Conservation (phyloP, 1,284 basidiomycete species). For the Hymenochaete sp. region DNA sequence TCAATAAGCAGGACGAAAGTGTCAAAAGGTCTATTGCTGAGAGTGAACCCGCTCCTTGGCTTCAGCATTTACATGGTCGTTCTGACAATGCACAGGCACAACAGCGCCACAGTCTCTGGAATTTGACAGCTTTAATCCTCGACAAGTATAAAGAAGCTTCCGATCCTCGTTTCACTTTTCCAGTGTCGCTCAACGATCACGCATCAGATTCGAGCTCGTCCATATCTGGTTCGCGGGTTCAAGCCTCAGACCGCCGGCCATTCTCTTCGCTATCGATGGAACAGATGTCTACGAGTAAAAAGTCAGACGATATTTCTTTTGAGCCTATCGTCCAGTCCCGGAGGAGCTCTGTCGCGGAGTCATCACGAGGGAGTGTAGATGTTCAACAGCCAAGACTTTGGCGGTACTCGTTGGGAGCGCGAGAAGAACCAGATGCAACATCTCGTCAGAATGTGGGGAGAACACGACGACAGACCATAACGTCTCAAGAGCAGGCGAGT, state of each 20-base stretch:
- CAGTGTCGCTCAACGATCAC: slow-evolving; percentile 27
- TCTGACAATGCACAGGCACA: slow-evolving; percentile 22
- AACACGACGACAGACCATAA: slow-evolving; percentile 1
- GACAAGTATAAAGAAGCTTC: slow-evolving; percentile 47
- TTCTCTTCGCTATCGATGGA: slow-evolving; percentile 28
- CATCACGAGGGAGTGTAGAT: slow-evolving; percentile 13
- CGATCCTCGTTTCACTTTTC: slow-evolving; percentile 33
- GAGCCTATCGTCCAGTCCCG: slow-evolving; percentile 35
- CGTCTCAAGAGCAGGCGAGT: slow-evolving; percentile 19
- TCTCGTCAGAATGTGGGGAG: slow-evolving; percentile 9
- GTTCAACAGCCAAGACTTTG: slow-evolving; percentile 29
- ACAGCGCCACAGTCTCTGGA: slow-evolving; percentile 34
- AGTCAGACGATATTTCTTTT: slow-evolving; percentile 44
- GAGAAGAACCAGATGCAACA: slow-evolving; percentile 25
- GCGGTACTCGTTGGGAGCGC: slow-evolving; percentile 38
- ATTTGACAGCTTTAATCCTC: slow-evolving; percentile 56
- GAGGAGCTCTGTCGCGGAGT: slow-evolving; percentile 26
- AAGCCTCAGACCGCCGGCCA: slow-evolving; percentile 4
- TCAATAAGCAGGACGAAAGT: slow-evolving; percentile 36
- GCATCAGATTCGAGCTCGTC: slow-evolving; percentile 15
- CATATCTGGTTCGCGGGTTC: not conserved
- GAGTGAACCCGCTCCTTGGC: slow-evolving; percentile 61
- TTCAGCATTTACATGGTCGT: slow-evolving; percentile 52
- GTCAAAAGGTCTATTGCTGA: slow-evolving; percentile 44
- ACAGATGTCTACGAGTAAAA: slow-evolving; percentile 34